Evolutionary conservation across 2,329 filamentous ascomycete species (phyloP), one percentile per base, ranked within the genome.

Genomic region (Fusarium sp.): DNA sequence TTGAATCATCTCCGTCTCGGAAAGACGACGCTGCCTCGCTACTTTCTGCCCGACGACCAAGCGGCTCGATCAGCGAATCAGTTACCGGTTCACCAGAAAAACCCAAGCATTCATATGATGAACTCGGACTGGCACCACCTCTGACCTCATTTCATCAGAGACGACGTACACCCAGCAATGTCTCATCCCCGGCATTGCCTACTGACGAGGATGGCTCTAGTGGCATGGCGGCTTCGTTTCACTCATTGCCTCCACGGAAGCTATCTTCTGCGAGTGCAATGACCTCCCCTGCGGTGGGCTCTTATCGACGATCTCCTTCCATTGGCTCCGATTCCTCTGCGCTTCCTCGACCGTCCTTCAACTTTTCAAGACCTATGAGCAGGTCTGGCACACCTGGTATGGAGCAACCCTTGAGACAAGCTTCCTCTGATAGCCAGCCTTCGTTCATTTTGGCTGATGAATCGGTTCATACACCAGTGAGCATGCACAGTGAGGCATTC

Each of bases 321-420:
- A 88, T 94, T 42, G 91, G 91, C 70, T 98, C 96, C 3, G 94
- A 98, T 70, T 89, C 90, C 57, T 97, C 95, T 5, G 87, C 88
- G 15, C 79, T 95, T 41, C 90, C 92, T 18, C 89, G 92, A 22
- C 93, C 94, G 2, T 90, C 93, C 0, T 96, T 97, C 83, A 98
- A 99, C 83, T 98, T 98, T 81, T 98, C 96, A 2, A 89, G 96
- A 48, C 96, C 96, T 1, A 84, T 97, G 69, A 98, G 96, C 81
- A 88, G 92, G 79, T 89, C 91, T 68, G 90, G 90, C 70, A 91
- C 88, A 18, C 89, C 89, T 22, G 83, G 78, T 50, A 84, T 87
- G 75, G 89, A 92, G n/a, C 81, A 84, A 48, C 90, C 90, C 54
- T 86, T 87, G 15, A 86, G 90, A 41, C 90, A 93, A 79, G 85